Conservation (phyloP, 106 monocot species). For the Agapanthus africanus region DNA sequence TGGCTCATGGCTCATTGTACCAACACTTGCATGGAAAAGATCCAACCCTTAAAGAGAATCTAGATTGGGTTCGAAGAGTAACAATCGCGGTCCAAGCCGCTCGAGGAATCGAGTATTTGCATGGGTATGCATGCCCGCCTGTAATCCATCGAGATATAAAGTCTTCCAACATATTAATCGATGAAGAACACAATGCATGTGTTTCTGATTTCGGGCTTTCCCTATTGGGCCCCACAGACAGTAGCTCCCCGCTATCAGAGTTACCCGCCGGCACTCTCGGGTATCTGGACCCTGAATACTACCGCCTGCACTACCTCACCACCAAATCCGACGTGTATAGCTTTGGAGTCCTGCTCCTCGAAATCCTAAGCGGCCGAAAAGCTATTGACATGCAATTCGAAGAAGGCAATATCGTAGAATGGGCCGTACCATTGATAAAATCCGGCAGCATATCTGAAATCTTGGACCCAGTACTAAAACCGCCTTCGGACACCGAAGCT, state of each 20-base stretch:
- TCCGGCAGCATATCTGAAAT: slow-evolving; percentile 46
- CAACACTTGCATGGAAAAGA: slow-evolving; percentile 92
- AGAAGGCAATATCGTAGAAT: slow-evolving; percentile 92
- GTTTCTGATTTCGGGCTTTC: slow-evolving; percentile 97
- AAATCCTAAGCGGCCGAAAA: slow-evolving; percentile 87
- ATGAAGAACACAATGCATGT: slow-evolving; percentile 93
- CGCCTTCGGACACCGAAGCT: slow-evolving; percentile 59
- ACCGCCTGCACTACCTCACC: slow-evolving; percentile 91
- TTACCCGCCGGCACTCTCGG: slow-evolving; percentile 95
- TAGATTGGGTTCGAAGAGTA: slow-evolving; percentile 82
- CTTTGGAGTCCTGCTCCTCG: slow-evolving; percentile 90
- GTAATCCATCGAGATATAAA: slow-evolving; percentile 98
- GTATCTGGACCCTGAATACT: slow-evolving; percentile 97
- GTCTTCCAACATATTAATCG: slow-evolving; percentile 95
- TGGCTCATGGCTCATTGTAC: slow-evolving; percentile 95
- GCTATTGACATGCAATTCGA: slow-evolving; percentile 95
- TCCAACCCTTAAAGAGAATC: slow-evolving; percentile 30
- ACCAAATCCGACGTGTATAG: slow-evolving; percentile 99
- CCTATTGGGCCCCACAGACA: slow-evolving; percentile 70
- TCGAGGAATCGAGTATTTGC: slow-evolving; percentile 91
- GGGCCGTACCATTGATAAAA: slow-evolving; percentile 90
- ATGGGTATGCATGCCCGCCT: slow-evolving; percentile 97
- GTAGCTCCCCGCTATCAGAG: slow-evolving; percentile 73
- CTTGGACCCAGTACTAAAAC: slow-evolving; percentile 63
- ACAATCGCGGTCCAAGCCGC: slow-evolving; percentile 98